A percentile compares a stretch with the other conserved stretches of the same genome.
phyloP scores from a whole-genome alignment of 2,329 filamentous ascomycete species.

The Pseudogymnoascus sp. region DNA sequence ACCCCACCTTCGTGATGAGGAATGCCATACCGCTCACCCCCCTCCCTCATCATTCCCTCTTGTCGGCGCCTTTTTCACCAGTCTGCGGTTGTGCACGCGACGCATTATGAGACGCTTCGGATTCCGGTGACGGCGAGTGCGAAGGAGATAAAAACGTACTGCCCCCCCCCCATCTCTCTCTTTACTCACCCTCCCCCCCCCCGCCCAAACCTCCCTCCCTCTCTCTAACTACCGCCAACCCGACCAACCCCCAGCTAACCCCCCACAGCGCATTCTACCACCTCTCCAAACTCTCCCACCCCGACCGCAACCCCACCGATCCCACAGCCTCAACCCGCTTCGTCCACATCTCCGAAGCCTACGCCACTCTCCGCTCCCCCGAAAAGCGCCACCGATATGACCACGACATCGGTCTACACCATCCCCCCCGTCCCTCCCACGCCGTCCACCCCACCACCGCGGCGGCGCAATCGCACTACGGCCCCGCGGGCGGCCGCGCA shows the following conservation, averaged over 20 bases:
- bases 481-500: constrained; percentile 64
- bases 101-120: constrained; percentile 76
- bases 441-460: constrained; percentile 22
- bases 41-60: constrained; percentile 26
- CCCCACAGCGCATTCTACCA: constrained; percentile 64
- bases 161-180: not conserved
- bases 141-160: constrained; percentile 75
- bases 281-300: constrained; percentile 87
- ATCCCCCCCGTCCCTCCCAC: constrained; percentile 14
- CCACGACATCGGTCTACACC: constrained; percentile 48
- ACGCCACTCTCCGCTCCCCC: constrained; percentile 63
- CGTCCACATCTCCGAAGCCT: constrained; percentile 76
- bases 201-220: not conserved
- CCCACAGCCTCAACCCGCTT: constrained; percentile 66
- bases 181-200: not conserved
- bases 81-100: constrained; percentile 33
- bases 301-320: constrained; percentile 77
- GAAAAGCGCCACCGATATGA: constrained; percentile 76
- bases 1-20: constrained; percentile 44
- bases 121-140: constrained; percentile 61
- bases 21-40: constrained; percentile 45
- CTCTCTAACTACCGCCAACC: not conserved
- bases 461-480: constrained; percentile 49
- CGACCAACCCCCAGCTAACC: constrained; percentile 3
- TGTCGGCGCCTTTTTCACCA: constrained; percentile 30